phyloP scores from a whole-genome alignment of 768 basidiomycete species.

The Termitomyces bulborhizus region DNA sequence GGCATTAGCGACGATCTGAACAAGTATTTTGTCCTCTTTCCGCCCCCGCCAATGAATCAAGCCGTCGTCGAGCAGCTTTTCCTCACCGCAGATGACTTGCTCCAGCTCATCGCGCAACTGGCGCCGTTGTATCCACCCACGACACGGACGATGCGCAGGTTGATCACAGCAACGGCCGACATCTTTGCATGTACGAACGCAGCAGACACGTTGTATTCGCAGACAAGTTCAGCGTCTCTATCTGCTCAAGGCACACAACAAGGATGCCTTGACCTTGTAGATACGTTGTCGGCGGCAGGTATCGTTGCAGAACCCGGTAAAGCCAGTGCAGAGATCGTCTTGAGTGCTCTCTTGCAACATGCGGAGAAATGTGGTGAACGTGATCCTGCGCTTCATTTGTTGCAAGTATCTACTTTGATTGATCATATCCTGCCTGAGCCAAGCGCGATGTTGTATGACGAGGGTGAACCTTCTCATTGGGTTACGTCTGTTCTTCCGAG shows the following conservation, averaged over 20 bases:
- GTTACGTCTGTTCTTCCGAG: conserved; percentile 48
- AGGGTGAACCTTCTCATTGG: conserved; percentile 40
- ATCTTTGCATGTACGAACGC: conserved; percentile 50
- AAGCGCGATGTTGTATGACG: conserved; percentile 14
- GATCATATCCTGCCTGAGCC: conserved; percentile 48
- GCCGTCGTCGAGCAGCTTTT: conserved; percentile 50
- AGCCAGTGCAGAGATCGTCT: conserved; percentile 41
- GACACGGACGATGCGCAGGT: conserved; percentile 38
- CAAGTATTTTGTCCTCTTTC: conserved; percentile 39
- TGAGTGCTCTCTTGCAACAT: conserved; percentile 52
- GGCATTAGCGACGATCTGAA: conserved; percentile 49
- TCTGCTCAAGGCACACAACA: conserved; percentile 41
- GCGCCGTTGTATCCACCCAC: conserved; percentile 42
- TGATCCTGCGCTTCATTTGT: conserved; percentile 54
- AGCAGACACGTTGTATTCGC: conserved; percentile 34
- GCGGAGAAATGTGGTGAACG: conserved; percentile 28
- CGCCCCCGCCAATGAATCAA: conserved; percentile 30
- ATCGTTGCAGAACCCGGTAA: conserved; percentile 28
- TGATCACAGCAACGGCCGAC: conserved; percentile 42
- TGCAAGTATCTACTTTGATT: conserved; percentile 51
- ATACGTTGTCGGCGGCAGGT: conserved; percentile 29
- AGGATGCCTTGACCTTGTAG: conserved; percentile 46
- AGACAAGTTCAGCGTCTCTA: conserved; percentile 28
- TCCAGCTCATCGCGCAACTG: conserved; percentile 45
- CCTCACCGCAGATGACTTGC: conserved; percentile 43